These are phyloP conservation scores for Sapria himalayana DNA, from an alignment of 345 rosid genomes.

Conservation along the genomic window DNA sequence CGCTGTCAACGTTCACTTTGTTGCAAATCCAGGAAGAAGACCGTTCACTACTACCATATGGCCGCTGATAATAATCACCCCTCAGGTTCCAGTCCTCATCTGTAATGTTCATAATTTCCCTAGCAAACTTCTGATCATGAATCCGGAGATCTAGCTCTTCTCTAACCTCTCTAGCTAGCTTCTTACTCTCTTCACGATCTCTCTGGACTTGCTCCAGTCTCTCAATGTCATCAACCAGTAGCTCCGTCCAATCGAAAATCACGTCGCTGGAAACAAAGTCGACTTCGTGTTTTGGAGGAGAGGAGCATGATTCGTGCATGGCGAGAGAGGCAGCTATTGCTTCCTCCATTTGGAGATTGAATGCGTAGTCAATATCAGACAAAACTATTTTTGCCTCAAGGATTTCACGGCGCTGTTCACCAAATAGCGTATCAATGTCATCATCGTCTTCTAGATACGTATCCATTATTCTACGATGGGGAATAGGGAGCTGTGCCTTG, in stretches of 20 bases:
- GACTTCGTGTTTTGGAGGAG: conserved; percentile 6
- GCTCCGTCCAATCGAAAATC: conserved; percentile 13
- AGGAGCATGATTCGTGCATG: conserved; percentile 6
- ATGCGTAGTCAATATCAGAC: conserved; percentile 34
- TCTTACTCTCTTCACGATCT: conserved; percentile 20
- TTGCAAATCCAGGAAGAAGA: conserved; percentile 2
- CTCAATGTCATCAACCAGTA: conserved; percentile 25
- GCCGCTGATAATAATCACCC: conserved; percentile 29
- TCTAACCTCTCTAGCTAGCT: conserved; percentile 13
- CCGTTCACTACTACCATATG: conserved; percentile 10
- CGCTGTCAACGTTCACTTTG: background rate
- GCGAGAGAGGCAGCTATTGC: conserved; percentile 29
- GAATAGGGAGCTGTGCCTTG: too few species aligned
- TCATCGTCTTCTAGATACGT: too few species aligned
- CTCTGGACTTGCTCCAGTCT: conserved; percentile 20
- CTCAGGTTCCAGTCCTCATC: conserved; percentile 30
- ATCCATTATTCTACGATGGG: too few species aligned
- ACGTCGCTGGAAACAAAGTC: conserved; percentile 6
- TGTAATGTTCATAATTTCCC: conserved; percentile 24
- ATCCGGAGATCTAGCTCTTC: conserved; percentile 36
- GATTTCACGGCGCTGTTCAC: conserved; percentile 15
- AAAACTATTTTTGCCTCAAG: conserved; percentile 10
- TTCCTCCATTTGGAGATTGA: conserved; percentile 47
- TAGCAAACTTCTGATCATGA: conserved; percentile 39
- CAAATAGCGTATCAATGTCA: conserved; percentile 3